Evolutionary conservation across 2,329 filamentous ascomycete species (phyloP).

Genomic region (Aspergillus melleus): DNA sequence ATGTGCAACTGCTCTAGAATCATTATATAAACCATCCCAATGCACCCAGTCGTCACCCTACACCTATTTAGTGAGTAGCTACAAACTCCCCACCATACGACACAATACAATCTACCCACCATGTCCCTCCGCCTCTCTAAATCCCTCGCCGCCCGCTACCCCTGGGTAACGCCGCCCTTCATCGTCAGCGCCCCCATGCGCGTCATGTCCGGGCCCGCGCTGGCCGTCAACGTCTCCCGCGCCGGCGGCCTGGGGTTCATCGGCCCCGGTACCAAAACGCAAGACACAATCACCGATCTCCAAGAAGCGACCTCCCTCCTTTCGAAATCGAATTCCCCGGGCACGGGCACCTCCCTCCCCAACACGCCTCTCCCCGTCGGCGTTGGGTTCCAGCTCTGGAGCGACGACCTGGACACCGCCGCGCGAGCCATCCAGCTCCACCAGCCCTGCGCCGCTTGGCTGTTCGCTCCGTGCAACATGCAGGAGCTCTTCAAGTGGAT

Average conservation of each 20-base stretch:
- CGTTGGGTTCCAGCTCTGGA: constrained; percentile 46
- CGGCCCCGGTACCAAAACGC: constrained; percentile 53
- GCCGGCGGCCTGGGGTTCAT: constrained; percentile 59
- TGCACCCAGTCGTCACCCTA: not conserved
- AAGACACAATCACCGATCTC: constrained; percentile 32
- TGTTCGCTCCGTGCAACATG: constrained; percentile 38
- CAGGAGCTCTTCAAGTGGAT: constrained; percentile 50
- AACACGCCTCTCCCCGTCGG: constrained; percentile 36
- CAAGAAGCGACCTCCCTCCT: constrained; percentile 30
- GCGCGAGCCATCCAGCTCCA: constrained; percentile 31
- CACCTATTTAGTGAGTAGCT: not conserved
- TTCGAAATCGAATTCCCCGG: not conserved
- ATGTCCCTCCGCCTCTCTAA: not conserved
- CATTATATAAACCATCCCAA: too few relatives aligned
- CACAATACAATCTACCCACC: too few relatives aligned
- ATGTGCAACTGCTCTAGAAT: too few relatives aligned
- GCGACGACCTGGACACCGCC: constrained; percentile 34
- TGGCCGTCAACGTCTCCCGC: constrained; percentile 62
- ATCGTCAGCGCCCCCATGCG: constrained; percentile 71
- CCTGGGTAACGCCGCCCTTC: constrained; percentile 62
- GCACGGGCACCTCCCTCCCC: not conserved
- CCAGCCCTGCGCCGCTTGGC: constrained; percentile 45
- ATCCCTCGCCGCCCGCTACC: constrained; percentile 42
- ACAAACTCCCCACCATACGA: not conserved
- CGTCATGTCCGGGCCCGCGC: constrained; percentile 57